A percentile compares a stretch with the other conserved stretches of the same genome.
These are phyloP conservation scores for Cryphonectria japonica DNA, from an alignment of 2,329 filamentous ascomycete genomes.

Conservation along the genomic window DNA sequence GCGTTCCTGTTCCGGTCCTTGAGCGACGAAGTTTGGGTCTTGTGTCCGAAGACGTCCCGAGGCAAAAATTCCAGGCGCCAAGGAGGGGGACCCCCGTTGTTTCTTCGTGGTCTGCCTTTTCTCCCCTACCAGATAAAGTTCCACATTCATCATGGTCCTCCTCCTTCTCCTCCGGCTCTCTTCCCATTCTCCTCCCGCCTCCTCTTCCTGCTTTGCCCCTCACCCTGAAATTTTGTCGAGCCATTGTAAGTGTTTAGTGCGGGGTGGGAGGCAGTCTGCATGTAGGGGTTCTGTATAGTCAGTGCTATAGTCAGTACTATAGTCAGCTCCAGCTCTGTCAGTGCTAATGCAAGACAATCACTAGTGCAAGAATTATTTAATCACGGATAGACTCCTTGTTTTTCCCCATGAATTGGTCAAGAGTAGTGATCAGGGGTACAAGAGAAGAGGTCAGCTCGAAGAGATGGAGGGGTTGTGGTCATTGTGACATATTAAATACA, in stretches of 20 bases:
- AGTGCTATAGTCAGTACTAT: neutral
- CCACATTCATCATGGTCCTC: too few species aligned
- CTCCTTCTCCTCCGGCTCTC: too few species aligned
- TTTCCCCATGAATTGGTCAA: neutral
- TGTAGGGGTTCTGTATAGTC: neutral
- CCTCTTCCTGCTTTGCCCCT: neutral
- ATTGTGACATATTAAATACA: too few species aligned
- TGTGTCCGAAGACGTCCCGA: neutral
- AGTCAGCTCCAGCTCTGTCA: neutral
- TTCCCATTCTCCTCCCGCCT: too few species aligned
- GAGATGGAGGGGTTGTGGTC: too few species aligned
- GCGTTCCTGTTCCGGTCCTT: neutral
- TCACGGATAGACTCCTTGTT: neutral
- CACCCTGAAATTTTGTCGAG: neutral
- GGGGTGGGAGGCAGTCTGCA: neutral
- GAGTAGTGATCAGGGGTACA: neutral
- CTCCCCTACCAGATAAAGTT: too few species aligned
- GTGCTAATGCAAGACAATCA: neutral
- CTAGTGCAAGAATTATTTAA: neutral
- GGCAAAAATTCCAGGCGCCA: neutral
- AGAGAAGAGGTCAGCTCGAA: too few species aligned
- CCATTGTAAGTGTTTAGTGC: neutral
- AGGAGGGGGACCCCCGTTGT: too few species aligned
- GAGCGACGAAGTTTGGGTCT: neutral
- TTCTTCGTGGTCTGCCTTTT: neutral